Base-by-base conservation (phyloP, 176 grass and related monocot species). In the Triticum urartu region DNA sequence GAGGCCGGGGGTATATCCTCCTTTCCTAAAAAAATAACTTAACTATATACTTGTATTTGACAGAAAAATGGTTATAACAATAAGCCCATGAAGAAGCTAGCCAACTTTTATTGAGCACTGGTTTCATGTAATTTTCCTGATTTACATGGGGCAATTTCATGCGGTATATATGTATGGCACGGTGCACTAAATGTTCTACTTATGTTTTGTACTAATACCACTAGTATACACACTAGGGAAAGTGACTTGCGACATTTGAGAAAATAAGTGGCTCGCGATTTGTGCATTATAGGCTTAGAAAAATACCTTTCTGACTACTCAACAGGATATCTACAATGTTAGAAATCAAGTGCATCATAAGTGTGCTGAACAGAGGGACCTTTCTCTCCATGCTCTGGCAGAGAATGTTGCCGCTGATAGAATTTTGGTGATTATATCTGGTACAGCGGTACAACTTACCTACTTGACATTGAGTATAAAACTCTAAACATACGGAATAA, bases 391-490 rank as follows among this genome's bases (percentile, higher is more conserved):
- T 43, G 9, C 59, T 48, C 22, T 48, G 71, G 13, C 71, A 47
- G 12, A 74, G 48, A 48, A 48, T 42, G 40, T 48, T 74, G 70
- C 38, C 70, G 1, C 77, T 64, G 21, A 79, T 13, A 40, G 17
- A 60, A 60, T 18, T 64, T 64, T 79, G 77, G 59, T 64, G n/a
- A 45, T 28, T 80, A 45, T 64, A 28, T 63, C 58, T 28, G 13
- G 4, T 43, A 65, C 78, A 80, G 11, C 60, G 48, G 48, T 52
- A 52, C 48, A 52, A 52, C 48, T 61, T 47, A 65, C n/a, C 60
- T 65, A 45, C 39, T 80, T 80, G 60, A 64, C 78, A 52, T 39
- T 80, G 38, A 45, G 14, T 80, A 80, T 20, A 65, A 39, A 66
- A 42, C 60, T 65, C 32, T 79, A 61, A 78, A 56, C 76, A 79